A percentile compares a stretch with the other conserved stretches of the same genome.
Evolutionary conservation across 2,329 filamentous ascomycete genomes (phyloP).

Genomic region (Ascosphaera apis): DNA sequence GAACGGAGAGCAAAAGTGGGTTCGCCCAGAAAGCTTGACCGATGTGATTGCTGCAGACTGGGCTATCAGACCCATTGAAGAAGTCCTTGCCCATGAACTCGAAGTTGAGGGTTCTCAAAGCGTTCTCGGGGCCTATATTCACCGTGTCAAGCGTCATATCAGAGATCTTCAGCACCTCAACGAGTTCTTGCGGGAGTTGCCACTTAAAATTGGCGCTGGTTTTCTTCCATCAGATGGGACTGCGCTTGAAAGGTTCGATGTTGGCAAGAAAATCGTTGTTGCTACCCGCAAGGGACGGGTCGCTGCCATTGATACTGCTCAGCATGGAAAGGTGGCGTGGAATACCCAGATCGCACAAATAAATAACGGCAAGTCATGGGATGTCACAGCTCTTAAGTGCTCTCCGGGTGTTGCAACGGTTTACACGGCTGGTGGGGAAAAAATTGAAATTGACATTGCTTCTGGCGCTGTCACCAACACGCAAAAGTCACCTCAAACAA

Average conservation of each 20-base stretch:
- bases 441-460: constrained; percentile 26
- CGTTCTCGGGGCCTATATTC: constrained; percentile 58
- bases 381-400: constrained; percentile 43
- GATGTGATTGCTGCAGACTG: constrained; percentile 58
- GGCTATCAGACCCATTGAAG: constrained; percentile 50
- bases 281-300: constrained; percentile 60
- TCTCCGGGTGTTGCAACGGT: constrained; percentile 37
- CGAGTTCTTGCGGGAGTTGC: constrained; percentile 45
- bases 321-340: constrained; percentile 56
- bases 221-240: constrained; percentile 33
- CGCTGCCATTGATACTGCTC: constrained; percentile 56
- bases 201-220: constrained; percentile 42
- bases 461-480: constrained; percentile 17
- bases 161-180: constrained; percentile 53
- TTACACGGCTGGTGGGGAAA: constrained; percentile 37
- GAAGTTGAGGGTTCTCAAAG: constrained; percentile 73
- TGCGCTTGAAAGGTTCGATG: constrained; percentile 44
- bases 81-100: constrained; percentile 55
- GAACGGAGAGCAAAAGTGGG: constrained; percentile 64
- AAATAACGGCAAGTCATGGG: constrained; percentile 32
- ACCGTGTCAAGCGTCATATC: constrained; percentile 63
- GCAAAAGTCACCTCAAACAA: constrained; percentile 9
- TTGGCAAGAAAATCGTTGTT: constrained; percentile 63
- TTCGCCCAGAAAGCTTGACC: constrained; percentile 59
- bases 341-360: constrained; percentile 40